phyloP scores from a whole-genome alignment of 1,284 basidiomycete genomes.

The Pterulicium gracile region DNA sequence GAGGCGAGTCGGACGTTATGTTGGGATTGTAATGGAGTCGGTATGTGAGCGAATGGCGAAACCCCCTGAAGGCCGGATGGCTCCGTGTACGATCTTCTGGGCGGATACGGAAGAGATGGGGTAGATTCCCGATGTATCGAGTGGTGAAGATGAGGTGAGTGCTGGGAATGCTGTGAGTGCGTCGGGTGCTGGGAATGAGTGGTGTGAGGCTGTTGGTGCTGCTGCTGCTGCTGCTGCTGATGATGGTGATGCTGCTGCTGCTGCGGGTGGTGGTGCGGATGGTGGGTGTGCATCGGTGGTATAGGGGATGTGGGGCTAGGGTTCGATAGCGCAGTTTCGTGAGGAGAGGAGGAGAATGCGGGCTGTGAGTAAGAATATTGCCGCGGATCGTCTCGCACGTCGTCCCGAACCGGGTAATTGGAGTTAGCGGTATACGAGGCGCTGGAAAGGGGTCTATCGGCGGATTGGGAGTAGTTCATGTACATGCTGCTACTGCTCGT shows the following conservation, averaged over 20 bases:
- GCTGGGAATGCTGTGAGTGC: constrained; percentile 1
- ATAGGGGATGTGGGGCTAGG: constrained; percentile 21
- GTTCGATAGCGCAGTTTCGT: constrained; percentile 21
- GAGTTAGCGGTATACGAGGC: constrained; percentile 21
- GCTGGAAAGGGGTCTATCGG: constrained; percentile 26
- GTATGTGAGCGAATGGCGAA: constrained; percentile 28
- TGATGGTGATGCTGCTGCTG: constrained; percentile 13
- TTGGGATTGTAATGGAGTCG: constrained; percentile 24
- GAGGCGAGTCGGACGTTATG: constrained; percentile 28
- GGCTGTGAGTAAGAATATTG: constrained; percentile 34
- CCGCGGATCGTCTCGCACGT: constrained; percentile 27
- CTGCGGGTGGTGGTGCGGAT: constrained; percentile 21
- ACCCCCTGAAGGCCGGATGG: constrained; percentile 23
- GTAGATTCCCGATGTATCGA: background rate
- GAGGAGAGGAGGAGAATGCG: constrained; percentile 22
- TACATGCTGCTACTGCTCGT: constrained; percentile 25
- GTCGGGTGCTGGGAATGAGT: constrained; percentile 6
- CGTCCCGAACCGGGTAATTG: constrained; percentile 25
- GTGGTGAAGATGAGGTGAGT: background rate
- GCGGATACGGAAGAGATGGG: constrained; percentile 29
- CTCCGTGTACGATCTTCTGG: constrained; percentile 18
- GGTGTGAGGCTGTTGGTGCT: constrained; percentile 16
- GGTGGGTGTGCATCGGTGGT: constrained; percentile 19
- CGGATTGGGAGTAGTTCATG: constrained; percentile 27
- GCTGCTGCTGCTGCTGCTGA: constrained; percentile 11